phyloP scores from a whole-genome alignment of 352 stramenopile species.

The Thraustotheca clavata region DNA sequence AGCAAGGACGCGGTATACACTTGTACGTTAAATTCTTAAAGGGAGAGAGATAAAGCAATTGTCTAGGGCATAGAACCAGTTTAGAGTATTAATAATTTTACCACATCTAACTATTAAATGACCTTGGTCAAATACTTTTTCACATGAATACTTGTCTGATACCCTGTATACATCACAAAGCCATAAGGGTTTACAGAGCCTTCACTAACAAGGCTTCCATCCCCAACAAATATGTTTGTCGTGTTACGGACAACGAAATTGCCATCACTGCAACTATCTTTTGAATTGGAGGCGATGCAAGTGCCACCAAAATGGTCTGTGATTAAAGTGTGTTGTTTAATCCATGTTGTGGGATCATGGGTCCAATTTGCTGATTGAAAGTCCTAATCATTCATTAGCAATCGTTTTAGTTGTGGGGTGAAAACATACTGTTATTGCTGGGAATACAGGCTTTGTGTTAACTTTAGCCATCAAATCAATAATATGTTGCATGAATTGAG shows the following conservation, averaged over 20 bases:
- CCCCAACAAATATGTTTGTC: slow-evolving; percentile 58
- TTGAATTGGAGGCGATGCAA: slow-evolving; percentile 48
- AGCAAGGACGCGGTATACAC: not conserved
- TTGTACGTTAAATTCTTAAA: slow-evolving; percentile 1
- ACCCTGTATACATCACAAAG: slow-evolving; percentile 69
- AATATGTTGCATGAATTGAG: not conserved
- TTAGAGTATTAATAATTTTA: not conserved
- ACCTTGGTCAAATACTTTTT: not conserved
- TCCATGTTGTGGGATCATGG: slow-evolving; percentile 7
- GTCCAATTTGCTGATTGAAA: not conserved
- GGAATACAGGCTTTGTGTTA: slow-evolving; percentile 5
- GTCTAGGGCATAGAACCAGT: not conserved
- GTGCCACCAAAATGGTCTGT: slow-evolving; percentile 57
- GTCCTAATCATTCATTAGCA: not conserved
- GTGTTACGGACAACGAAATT: slow-evolving; percentile 52
- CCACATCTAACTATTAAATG: not conserved
- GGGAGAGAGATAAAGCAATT: not conserved
- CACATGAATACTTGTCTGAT: slow-evolving; percentile 26
- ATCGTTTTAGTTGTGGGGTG: not conserved
- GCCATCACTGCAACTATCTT: slow-evolving; percentile 43
- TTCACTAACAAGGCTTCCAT: slow-evolving; percentile 48
- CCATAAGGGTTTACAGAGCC: slow-evolving; percentile 62
- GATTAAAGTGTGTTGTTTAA: slow-evolving; percentile 20
- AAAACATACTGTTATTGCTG: not conserved
- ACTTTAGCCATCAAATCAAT: not conserved